phyloP scores from a whole-genome alignment of 1,139 yeast genomes.

The Sugiyamaella grinbergsii region DNA sequence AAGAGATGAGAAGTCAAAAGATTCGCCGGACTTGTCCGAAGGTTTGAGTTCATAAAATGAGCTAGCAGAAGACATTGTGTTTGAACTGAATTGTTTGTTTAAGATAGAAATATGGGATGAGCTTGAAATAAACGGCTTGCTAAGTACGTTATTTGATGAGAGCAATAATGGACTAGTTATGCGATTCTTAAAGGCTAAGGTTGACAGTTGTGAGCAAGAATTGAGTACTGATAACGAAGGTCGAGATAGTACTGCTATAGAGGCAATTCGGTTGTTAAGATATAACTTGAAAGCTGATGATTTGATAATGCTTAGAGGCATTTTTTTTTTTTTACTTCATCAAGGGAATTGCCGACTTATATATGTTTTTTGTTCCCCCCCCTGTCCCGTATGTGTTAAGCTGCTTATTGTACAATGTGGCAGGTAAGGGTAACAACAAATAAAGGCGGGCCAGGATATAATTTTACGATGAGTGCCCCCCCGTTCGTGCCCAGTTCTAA shows the following conservation, averaged over 20 bases:
- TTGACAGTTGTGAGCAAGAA: not conserved
- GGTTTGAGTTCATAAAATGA: conserved; percentile 61
- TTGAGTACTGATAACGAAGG: not conserved
- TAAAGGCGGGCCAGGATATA: conserved; percentile 2
- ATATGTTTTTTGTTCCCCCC: conserved; percentile 2
- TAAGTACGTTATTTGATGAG: not conserved
- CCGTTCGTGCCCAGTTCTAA: too few species aligned
- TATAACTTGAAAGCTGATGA: not conserved
- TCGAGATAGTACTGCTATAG: not conserved
- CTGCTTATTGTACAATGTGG: not conserved
- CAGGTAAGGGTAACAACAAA: conserved; percentile 1
- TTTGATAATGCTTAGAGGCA: not conserved
- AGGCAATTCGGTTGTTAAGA: not conserved
- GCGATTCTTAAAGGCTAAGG: not conserved
- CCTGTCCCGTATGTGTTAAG: not conserved
- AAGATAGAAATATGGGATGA: not conserved
- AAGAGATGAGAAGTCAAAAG: conserved; percentile 65
- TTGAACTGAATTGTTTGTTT: not conserved
- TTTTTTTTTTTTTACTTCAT: not conserved
- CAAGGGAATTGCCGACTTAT: not conserved
- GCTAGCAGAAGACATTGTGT: conserved; percentile 34
- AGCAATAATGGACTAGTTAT: conserved; percentile 13
- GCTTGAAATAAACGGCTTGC: not conserved
- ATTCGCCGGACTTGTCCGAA: conserved; percentile 58
- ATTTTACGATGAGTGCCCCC: not conserved